Evolutionary conservation across 106 monocot species (phyloP).

Genomic region (Dendrobium nobile): DNA sequence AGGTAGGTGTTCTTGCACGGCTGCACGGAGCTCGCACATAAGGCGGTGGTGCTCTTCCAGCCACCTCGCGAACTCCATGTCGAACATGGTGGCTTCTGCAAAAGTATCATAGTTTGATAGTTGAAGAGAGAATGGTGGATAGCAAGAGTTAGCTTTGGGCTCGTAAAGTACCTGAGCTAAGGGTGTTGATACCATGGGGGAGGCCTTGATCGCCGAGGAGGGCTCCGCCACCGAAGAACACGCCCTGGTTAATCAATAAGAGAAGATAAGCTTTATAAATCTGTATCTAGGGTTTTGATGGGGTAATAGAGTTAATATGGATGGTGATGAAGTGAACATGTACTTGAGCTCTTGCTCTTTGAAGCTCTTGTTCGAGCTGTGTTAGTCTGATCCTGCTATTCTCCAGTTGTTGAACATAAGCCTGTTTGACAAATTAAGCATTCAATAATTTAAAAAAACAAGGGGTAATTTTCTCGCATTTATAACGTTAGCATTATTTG

Average conservation of each 20-base stretch:
- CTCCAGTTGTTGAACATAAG: conserved; percentile 79
- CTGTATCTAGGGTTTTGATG: neutral
- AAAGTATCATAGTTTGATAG: neutral
- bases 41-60: conserved; percentile 47
- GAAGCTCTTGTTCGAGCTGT: conserved; percentile 75
- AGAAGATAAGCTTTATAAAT: neutral
- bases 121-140: neutral
- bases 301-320: neutral
- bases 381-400: conserved; percentile 60
- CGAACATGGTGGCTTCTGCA: conserved; percentile 61
- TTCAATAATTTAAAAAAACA: too few species aligned
- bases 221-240: conserved; percentile 37
- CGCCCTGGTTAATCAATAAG: conserved; percentile 25
- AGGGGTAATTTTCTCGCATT: neutral
- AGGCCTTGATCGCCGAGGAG: conserved; percentile 49
- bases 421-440: conserved; percentile 23
- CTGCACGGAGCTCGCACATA: conserved; percentile 43
- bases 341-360: conserved; percentile 65
- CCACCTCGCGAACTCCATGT: conserved; percentile 70
- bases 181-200: conserved; percentile 21
- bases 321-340: neutral
- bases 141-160: neutral
- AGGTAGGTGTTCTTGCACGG: conserved; percentile 47
- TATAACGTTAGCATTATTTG: neutral
- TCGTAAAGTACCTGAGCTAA: conserved; percentile 38